Base-by-base conservation (phyloP, 2,329 filamentous ascomycete species). In the Helotiales sp. region DNA sequence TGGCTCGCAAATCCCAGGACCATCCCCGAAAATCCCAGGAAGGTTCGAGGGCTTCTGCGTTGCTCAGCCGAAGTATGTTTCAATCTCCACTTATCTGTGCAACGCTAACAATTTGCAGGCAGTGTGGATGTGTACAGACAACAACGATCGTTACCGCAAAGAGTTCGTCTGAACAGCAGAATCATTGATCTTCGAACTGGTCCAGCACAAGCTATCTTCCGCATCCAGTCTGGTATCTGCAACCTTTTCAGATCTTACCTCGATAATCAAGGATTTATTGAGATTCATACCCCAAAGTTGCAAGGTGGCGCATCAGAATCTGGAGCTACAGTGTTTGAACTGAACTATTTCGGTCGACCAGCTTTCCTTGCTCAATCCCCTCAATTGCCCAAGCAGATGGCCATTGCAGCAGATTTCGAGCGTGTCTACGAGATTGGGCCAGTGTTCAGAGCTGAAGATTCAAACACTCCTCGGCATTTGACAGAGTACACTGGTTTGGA, bases 401-500 rank as follows among this genome's bases (percentile, higher is more conserved):
- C 86, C 52, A 91, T 97, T 38, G 90, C 91, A 5, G 88, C 92
- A 27, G 93, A 97, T 71, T 95, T 96, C 70, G 88, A 88, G 57
- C 86, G 87, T 51, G 93, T 97, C 6, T 97, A 93, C 69, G 93
- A 97, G 71, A 87, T 95, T 63, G 91, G 91, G 15, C 87, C 90
- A 2, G 92, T 97, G 6, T 97, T 97, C 80, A 86, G 93, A 65
- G 93, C 93, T 0, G 93, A 97, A 72, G 96, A 97, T 77, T 96
- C 90, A 70, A 97, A 97, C 73, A 97, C 93, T 0, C 93, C 96
- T 69, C 87, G 93, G 34, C 93, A 97, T 72, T 79, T 97, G 79
- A 96, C 93, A 0, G 93, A 97, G 72, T 97, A 96, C 72, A 97
- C 92, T 4, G 93, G 93, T 55, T 79, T 97, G 29, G 93, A 97